Base-by-base conservation (phyloP, 2,329 filamentous ascomycete genomes). In the Elsinoe perseae region DNA sequence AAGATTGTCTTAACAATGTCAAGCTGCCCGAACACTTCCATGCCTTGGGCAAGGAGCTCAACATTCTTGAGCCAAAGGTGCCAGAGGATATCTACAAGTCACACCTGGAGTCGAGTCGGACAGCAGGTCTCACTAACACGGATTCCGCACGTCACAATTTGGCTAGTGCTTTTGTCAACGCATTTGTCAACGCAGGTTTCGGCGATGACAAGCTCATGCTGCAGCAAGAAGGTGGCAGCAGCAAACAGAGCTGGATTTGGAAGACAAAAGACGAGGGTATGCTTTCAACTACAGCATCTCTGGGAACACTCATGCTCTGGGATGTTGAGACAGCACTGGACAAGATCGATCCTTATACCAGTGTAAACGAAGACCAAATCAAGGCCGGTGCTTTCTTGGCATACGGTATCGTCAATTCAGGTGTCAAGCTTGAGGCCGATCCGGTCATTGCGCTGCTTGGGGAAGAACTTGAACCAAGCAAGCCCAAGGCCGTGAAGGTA, bases 51-150 rank as follows among this genome's bases (percentile, higher is more conserved):
- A 96, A 96, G 73, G 93, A 98, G 70, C 80, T 98, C 55, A 97
- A 98, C 72, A 92, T 98, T 54, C 77, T 97, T 40, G 93, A 98
- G 61, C 93, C 93, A 32, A 97, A 96, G 77, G 88, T 89, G 42
- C 95, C 92, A 0, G 93, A 98, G 69, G 95, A 98, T 66, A 98
- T 98, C 65, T 98, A 98, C 81, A 98, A 98, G 78, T 95, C 90
- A 68, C 93, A 98, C 72, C 81, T 98, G 4, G 93, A 98, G 74
- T 97, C 88, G 75, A 95, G 86, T 65, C 83, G 95, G 60, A 93
- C 95, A 54, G 89, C 89, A 21, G 91, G 90, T 32, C 82, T 95
- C 73, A 96, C 92, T 9, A 96, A 96, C 68, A 83, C 95, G 46
- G 93, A 98, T 69, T 98, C 93, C 8, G 91, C 92, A 27, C 82